These are phyloP conservation scores for Amniculicola lignicola DNA, from an alignment of 495 filamentous ascomycete genomes.

Conservation along the genomic window DNA sequence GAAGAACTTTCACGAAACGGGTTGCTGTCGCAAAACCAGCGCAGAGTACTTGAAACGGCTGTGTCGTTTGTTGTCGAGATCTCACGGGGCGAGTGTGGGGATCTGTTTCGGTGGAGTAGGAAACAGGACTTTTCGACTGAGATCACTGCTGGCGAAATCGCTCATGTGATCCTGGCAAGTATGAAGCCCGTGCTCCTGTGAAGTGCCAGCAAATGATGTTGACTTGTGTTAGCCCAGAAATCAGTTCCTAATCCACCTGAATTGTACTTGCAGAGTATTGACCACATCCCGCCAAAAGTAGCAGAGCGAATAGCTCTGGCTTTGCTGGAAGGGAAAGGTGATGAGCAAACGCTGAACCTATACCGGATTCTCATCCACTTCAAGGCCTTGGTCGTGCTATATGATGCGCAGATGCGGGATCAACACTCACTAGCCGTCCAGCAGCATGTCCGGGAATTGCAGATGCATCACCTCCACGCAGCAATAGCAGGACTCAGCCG, in stretches of 20 bases:
- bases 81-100: not conserved
- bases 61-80: slow-evolving; percentile 12
- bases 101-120: not conserved
- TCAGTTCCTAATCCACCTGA: not conserved
- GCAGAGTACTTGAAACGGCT: slow-evolving; percentile 6
- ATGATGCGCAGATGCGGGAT: not conserved
- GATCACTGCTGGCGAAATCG: not conserved
- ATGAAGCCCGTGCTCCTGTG: no score
- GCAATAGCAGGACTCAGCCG: slow-evolving; percentile 4
- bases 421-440: not conserved
- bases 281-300: slow-evolving; percentile 8
- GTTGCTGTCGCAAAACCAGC: slow-evolving; percentile 4
- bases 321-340: not conserved
- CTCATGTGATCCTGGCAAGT: slow-evolving; percentile 6
- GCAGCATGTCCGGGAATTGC: not conserved
- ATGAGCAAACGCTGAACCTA: slow-evolving; percentile 3
- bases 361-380: slow-evolving; percentile 16
- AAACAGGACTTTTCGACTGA: not conserved
- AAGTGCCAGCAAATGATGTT: no score
- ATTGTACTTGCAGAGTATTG: not conserved
- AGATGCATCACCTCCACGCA: slow-evolving; percentile 8
- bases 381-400: slow-evolving; percentile 1
- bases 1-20: slow-evolving; percentile 14
- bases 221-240: not conserved
- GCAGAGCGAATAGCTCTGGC: slow-evolving; percentile 7